These are phyloP conservation scores for Diaporthe aspalathi DNA, from an alignment of 2,329 filamentous ascomycete genomes.

Conservation along the genomic window DNA sequence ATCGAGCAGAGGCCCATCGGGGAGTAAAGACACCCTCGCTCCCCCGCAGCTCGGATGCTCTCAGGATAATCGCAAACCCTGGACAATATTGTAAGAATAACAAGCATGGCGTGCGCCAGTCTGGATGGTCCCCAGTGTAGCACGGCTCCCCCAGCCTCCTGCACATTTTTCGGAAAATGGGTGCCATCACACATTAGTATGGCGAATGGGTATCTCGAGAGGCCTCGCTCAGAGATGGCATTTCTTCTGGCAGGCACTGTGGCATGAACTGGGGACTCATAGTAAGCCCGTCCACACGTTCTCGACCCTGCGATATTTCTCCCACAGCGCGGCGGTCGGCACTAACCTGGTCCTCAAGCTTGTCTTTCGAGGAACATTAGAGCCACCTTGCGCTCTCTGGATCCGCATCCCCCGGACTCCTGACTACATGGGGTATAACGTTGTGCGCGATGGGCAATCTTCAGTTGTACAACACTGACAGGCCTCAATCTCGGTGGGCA, in stretches of 20 bases:
- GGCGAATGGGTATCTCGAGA: no score
- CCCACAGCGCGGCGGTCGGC: background rate
- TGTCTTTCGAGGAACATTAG: background rate
- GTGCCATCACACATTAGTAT: background rate
- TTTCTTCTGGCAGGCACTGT: background rate
- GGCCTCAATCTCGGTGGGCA: no score
- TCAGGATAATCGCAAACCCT: background rate
- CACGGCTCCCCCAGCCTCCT: background rate
- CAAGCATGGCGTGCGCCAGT: background rate
- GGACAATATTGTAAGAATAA: background rate
- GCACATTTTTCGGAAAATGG: no score
- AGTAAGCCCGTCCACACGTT: background rate
- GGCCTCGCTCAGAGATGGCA: no score
- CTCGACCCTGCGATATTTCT: background rate
- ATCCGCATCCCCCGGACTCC: no score
- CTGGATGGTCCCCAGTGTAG: no score
- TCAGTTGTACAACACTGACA: no score
- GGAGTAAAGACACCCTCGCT: constrained; percentile 5
- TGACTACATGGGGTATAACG: no score
- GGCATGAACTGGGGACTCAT: background rate
- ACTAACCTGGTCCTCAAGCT: background rate
- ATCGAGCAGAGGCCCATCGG: constrained; percentile 33
- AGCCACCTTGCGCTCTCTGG: no score
- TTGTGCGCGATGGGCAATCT: no score
- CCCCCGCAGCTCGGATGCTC: background rate